Evolutionary conservation across 768 basidiomycete species (phyloP), one percentile per base, ranked within the genome.

Genomic region (Trichaptum fuscoviolaceum): DNA sequence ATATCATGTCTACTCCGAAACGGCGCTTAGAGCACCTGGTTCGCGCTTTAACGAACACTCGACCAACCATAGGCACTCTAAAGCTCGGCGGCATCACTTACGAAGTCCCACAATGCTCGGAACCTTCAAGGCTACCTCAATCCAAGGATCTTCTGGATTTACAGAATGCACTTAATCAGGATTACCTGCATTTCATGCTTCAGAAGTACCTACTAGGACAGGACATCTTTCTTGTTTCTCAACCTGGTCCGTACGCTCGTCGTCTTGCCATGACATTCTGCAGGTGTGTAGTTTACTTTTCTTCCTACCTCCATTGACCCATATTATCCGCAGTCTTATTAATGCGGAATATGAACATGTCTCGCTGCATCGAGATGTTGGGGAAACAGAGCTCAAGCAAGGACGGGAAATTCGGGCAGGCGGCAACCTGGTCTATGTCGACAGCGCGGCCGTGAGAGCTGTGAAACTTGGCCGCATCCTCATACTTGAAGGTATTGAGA

Each of bases 331-430:
- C 62, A 87, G 85, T 68, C 57, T 88, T 59, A 84, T 89, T 61
- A 90, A 90, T 71, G 75, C 84, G 20, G 88, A 88, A 73, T 90
- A 88, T 69, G 88, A 90, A 70, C 85, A 87, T 68, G 84, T 90
- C 66, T 83, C 86, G 2, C 73, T 90, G 6, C 87, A 90, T 73
- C 75, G 87, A 64, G 88, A 90, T 71, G 84, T 88, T 7, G 87
- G 88, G n/a, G 87, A 88, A 71, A 88, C 87, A 5, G 88, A 90
- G 69, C 75, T 90, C 65, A 90, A 88, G 74, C 88, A 90, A 77
- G 88, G 87, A 66, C 75, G 88, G 64, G 87, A 89, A 71, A 88
- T 90, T 57, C 76, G 84, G 42, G 74, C 75, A 7, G 87, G 87
- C 35, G 87, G 87, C 36, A 87, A 83, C 67, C 77, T 89, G 1